Conservation (phyloP, 257 asterid species). For the Haberlea rhodopensis region DNA sequence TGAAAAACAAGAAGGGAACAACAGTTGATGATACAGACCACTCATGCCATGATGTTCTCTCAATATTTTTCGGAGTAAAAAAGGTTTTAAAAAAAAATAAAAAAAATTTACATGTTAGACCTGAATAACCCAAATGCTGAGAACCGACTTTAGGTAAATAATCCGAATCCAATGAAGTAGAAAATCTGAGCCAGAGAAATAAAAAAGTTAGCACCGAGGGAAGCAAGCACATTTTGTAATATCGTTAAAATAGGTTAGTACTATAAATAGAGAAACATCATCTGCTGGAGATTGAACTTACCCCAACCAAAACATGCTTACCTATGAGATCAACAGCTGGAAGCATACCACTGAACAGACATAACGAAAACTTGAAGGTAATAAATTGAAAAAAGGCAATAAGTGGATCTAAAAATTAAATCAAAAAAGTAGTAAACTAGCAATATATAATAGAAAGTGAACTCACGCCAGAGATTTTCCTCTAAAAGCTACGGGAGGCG, state of each 20-base stretch:
- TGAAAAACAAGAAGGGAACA: conserved; percentile 24
- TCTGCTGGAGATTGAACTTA: conserved; percentile 24
- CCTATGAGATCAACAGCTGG: conserved; percentile 56
- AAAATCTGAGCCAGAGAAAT: conserved; percentile 34
- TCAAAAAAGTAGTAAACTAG: background rate
- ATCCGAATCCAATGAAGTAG: conserved; percentile 57
- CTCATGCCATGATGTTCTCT: background rate
- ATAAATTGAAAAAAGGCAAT: background rate
- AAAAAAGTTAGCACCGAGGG: background rate
- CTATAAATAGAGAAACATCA: background rate
- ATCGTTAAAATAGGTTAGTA: background rate
- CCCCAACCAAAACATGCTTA: conserved; percentile 48
- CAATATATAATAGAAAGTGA: background rate
- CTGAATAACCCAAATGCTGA: conserved; percentile 66
- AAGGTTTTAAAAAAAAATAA: too few species aligned
- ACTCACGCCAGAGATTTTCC: conserved; percentile 60
- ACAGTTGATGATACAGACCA: background rate
- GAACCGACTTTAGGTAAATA: conserved; percentile 53
- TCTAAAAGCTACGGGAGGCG: conserved; percentile 55
- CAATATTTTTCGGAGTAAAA: too few species aligned
- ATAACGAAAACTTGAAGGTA: conserved; percentile 11
- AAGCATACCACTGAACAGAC: conserved; percentile 51
- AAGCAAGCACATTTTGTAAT: background rate
- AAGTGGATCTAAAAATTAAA: background rate
- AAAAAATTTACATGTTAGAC: conserved; percentile 20